Base-by-base conservation (phyloP, 2,329 filamentous ascomycete species). In the Periconia sp. region DNA sequence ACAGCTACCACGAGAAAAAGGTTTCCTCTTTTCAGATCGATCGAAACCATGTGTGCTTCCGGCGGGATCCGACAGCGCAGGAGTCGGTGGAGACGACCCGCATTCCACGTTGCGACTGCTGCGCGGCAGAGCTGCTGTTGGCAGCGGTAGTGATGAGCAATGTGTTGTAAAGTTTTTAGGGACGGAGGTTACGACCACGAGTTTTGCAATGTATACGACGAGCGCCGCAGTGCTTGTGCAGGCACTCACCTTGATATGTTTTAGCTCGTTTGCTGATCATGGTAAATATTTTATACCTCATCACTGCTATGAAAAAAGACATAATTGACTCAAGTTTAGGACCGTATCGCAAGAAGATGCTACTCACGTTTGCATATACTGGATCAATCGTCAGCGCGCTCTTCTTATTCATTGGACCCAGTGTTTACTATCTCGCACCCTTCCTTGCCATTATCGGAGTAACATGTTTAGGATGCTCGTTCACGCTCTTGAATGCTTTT, bases 181-280 rank as follows among this genome's bases (percentile, higher is more conserved):
- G 1, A 76, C 86, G 54, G 85, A 92, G 58, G 86, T 97, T 73
- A 96, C 95, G 70, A 96, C 92, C 1, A 90, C 91, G 23, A 95
- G 90, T 72, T 96, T 96, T 72, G 92, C 91, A 62, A 92, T 97
- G 89, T 97, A 97, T 73, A 96, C 91, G 0, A 96, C 96, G 72
- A 94, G 91, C 45, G 77, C 92, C 62, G 95, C 91, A 65, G 92
- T 97, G 1, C 74, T 96, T 19, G 74, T 95, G 10, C 92, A 97
- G 70, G 89, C 91, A 1, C 72, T 96, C n/a, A 80, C 96, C 7
- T 89, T 97, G 44, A 88, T 97, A 58, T 94, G 91, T 63, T 95
- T 97, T 76, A 95, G 91, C 67, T 93, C 90, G 45, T 91, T 93
- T 23, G 92, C 92, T 44, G 93, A 97, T 72, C 91, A 97, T 75